phyloP scores from a whole-genome alignment of 1,284 basidiomycete genomes.

The Erythrobasidium hasegawianum region DNA sequence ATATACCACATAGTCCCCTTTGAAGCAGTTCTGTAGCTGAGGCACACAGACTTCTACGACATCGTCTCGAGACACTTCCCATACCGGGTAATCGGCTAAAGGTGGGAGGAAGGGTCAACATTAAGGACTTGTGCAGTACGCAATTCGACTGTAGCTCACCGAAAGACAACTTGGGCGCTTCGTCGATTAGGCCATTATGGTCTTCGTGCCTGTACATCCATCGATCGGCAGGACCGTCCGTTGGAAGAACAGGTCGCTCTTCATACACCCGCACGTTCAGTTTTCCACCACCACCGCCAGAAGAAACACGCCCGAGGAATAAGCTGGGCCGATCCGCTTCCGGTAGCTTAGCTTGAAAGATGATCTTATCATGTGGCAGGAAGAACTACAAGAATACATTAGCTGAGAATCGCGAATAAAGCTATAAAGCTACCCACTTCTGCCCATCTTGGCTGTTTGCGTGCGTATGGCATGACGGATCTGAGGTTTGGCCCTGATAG shows the following conservation, averaged over 20 bases:
- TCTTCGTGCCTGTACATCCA: no score
- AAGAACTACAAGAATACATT: neutral
- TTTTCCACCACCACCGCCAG: neutral
- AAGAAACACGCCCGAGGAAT: neutral
- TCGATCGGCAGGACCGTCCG: no score
- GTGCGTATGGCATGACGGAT: neutral
- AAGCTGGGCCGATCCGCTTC: neutral
- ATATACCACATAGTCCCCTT: neutral
- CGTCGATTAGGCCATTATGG: no score
- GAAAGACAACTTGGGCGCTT: no score
- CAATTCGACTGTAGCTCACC: no score
- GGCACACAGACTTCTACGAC: neutral
- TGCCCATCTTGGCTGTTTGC: slow-evolving; percentile 1
- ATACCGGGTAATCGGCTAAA: neutral
- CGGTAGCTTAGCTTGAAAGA: neutral
- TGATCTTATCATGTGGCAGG: neutral
- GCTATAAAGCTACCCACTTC: neutral
- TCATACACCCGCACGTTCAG: no score
- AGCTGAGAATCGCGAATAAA: neutral
- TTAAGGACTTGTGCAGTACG: no score
- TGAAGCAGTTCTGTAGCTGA: neutral
- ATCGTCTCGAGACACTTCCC: neutral
- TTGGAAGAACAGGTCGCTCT: no score
- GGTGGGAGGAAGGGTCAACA: no score
- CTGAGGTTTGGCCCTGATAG: neutral